A percentile compares a stretch with the other conserved stretches of the same genome.
These are phyloP conservation scores for Cladosporium sp. DNA, from an alignment of 2,329 filamentous ascomycete genomes.

Conservation along the genomic window DNA sequence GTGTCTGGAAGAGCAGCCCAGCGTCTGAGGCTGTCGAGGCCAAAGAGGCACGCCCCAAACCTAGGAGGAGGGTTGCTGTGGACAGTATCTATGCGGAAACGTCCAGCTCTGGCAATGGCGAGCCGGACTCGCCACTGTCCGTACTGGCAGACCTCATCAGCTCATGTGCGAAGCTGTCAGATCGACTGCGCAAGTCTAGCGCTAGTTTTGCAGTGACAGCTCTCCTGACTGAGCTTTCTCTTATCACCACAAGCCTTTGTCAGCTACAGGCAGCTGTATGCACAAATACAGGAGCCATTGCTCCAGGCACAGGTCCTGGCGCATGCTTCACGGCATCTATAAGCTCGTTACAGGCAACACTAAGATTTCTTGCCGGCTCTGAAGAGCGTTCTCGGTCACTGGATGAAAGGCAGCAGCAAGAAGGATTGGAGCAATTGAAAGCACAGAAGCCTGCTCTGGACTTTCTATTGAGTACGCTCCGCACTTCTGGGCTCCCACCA, in stretches of 20 bases:
- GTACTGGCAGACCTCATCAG: slow-evolving; percentile 14
- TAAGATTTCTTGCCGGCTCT: not conserved
- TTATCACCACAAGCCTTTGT: slow-evolving; percentile 18
- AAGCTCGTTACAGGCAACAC: slow-evolving; percentile 5
- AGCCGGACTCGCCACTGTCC: slow-evolving; percentile 10
- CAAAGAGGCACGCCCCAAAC: slow-evolving; percentile 10
- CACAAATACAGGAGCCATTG: slow-evolving; percentile 4
- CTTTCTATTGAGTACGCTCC: slow-evolving; percentile 16
- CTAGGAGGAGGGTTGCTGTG: slow-evolving; percentile 15
- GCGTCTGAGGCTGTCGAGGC: not conserved
- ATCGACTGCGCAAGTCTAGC: slow-evolving; percentile 11
- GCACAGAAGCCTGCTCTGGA: slow-evolving; percentile 20
- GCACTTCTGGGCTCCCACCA: slow-evolving; percentile 11
- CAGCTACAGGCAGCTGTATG: slow-evolving; percentile 17
- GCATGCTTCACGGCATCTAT: slow-evolving; percentile 12
- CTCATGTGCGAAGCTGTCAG: slow-evolving; percentile 14
- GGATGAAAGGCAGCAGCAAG: not conserved
- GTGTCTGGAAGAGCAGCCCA: slow-evolving; percentile 18
- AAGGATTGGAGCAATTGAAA: slow-evolving; percentile 17
- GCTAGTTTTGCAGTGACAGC: not conserved
- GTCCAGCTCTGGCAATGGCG: not conserved
- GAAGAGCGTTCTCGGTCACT: not conserved
- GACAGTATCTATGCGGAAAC: slow-evolving; percentile 17
- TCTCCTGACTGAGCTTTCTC: slow-evolving; percentile 18
- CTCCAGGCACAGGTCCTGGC: slow-evolving; percentile 5